phyloP scores from a whole-genome alignment of 495 filamentous ascomycete species.

The Neurospora sp. region DNA sequence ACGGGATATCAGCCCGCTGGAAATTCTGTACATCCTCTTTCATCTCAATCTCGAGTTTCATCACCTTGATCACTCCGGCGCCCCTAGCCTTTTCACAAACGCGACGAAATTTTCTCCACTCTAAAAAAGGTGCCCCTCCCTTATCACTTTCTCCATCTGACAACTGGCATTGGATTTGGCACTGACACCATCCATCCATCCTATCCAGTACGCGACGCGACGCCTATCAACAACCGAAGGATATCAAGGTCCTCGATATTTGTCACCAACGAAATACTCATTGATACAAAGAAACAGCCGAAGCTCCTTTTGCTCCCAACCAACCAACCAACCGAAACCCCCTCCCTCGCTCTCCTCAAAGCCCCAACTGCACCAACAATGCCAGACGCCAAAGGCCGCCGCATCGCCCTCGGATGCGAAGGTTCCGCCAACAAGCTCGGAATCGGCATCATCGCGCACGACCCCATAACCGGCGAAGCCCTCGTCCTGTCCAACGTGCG shows the following conservation, averaged over 20 bases:
- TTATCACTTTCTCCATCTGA: conserved; percentile 1
- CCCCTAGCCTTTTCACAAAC: background rate
- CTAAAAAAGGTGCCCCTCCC: conserved; percentile 2
- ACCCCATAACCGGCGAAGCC: conserved; percentile 46
- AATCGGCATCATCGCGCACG: conserved; percentile 84
- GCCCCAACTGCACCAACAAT: background rate
- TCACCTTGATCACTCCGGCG: background rate
- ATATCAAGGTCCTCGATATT: background rate
- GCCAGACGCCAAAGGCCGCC: conserved; percentile 14
- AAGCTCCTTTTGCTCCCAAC: background rate
- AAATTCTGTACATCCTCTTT: background rate
- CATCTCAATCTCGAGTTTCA: background rate
- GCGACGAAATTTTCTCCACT: background rate
- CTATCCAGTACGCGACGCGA: background rate
- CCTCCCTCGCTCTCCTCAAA: background rate
- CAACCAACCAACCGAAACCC: background rate
- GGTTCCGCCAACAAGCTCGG: conserved; percentile 97
- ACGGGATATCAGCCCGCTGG: background rate
- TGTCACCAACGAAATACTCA: background rate
- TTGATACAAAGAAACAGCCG: background rate
- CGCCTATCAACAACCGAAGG: background rate
- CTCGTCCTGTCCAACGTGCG: conserved; percentile 86
- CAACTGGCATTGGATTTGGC: background rate
- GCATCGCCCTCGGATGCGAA: conserved; percentile 85
- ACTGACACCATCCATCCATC: background rate